These are phyloP conservation scores for Alternaria sp. DNA, from an alignment of 2,329 filamentous ascomycete species.

Conservation along the genomic window DNA sequence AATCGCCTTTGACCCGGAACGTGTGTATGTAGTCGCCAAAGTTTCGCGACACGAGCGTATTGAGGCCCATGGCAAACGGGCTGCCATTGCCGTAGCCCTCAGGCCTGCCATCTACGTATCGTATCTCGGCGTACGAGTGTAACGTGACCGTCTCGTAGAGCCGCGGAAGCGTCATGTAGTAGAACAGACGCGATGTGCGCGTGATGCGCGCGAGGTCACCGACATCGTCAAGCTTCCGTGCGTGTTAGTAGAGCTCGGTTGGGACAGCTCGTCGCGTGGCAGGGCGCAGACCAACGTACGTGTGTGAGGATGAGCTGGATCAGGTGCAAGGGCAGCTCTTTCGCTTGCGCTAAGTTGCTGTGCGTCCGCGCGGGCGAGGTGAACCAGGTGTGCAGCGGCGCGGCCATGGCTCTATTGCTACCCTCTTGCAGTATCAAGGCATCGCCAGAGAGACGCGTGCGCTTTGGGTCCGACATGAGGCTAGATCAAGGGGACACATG, in stretches of 20 bases:
- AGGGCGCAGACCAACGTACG: conserved; percentile 47
- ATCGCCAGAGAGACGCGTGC: conserved; percentile 14
- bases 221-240: conserved; percentile 60
- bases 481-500: conserved; percentile 10
- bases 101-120: conserved; percentile 63
- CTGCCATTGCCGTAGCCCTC: conserved; percentile 68
- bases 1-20: conserved; percentile 61
- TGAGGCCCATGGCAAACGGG: conserved; percentile 68
- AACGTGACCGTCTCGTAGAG: conserved; percentile 64
- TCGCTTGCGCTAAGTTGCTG: conserved; percentile 35
- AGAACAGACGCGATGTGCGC: conserved; percentile 65
- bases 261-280: conserved; percentile 13
- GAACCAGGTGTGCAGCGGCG: conserved; percentile 39
- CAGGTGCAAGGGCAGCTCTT: conserved; percentile 62
- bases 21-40: conserved; percentile 60
- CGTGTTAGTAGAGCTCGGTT: conserved; percentile 15
- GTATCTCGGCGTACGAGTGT: conserved; percentile 64
- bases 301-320: conserved; percentile 63
- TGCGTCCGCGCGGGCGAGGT: conserved; percentile 43
- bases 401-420: conserved; percentile 28
- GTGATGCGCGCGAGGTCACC: conserved; percentile 65
- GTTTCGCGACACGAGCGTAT: conserved; percentile 64
- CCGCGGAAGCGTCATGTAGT: conserved; percentile 69
- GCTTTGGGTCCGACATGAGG: conserved; percentile 29
- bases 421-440: conserved; percentile 6